Conservation (phyloP, 2,329 filamentous ascomycete genomes). For the Sporothrix globosa region DNA sequence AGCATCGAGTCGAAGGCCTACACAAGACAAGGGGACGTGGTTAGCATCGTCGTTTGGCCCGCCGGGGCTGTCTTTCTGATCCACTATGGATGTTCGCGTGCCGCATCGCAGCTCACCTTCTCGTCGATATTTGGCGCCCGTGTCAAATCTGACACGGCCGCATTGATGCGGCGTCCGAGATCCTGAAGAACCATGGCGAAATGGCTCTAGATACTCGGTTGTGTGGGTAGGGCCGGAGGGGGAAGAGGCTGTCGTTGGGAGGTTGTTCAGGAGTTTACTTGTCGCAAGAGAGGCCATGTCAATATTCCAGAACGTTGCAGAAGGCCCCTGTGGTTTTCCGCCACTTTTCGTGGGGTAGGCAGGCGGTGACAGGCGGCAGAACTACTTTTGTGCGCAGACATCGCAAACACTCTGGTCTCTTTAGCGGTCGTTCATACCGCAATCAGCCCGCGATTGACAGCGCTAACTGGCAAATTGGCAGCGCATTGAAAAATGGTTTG, state of each 20-base stretch:
- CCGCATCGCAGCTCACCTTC: constrained; percentile 63
- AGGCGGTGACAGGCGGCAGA: constrained; percentile 33
- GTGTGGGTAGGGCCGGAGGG: not conserved
- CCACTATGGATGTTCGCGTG: not conserved
- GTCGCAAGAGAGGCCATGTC: constrained; percentile 9
- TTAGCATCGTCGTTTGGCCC: not conserved
- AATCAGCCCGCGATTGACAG: not conserved
- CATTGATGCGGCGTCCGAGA: constrained; percentile 96
- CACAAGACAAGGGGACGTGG: constrained; percentile 19
- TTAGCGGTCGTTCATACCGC: not conserved
- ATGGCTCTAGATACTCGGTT: constrained; percentile 11
- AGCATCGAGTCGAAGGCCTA: constrained; percentile 97
- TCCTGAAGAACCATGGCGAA: constrained; percentile 92
- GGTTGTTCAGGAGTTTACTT: not conserved
- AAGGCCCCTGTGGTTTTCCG: constrained; percentile 30
- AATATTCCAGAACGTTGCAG: constrained; percentile 23
- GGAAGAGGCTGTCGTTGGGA: not conserved
- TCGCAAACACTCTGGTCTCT: not conserved
- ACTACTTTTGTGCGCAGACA: not conserved
- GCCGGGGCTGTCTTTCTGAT: not conserved
- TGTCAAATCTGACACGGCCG: constrained; percentile 91
- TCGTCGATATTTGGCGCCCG: constrained; percentile 92
- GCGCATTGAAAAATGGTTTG: not conserved
- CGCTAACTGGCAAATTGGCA: not conserved
- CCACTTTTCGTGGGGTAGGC: constrained; percentile 30